Evolutionary conservation across 805 yeast genomes (phyloP).

Genomic region (Naumovozyma castellii): DNA sequence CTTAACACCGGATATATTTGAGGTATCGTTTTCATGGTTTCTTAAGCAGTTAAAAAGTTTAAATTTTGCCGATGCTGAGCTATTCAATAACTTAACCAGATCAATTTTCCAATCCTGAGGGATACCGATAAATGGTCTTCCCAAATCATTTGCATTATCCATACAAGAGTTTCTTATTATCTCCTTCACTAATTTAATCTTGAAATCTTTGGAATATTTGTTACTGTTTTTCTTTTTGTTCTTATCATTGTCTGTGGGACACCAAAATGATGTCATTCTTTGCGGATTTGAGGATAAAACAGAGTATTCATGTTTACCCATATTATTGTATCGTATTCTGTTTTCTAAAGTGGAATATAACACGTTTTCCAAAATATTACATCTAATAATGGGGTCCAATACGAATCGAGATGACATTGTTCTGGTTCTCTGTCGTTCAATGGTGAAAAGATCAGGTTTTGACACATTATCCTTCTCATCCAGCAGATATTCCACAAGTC

Average conservation of each 20-base stretch:
- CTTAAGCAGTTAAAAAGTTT: slow-evolving; percentile 58
- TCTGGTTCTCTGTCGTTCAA: slow-evolving; percentile 51
- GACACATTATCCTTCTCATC: not conserved
- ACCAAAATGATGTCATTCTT: slow-evolving; percentile 24
- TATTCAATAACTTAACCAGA: no score
- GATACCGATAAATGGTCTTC: not conserved
- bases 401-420: slow-evolving; percentile 38
- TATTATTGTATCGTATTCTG: slow-evolving; percentile 1
- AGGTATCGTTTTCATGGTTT: slow-evolving; percentile 36
- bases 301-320: slow-evolving; percentile 1
- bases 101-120: not conserved
- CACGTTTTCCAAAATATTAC: slow-evolving; percentile 42
- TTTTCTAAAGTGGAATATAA: slow-evolving; percentile 13
- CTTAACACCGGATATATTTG: slow-evolving; percentile 15
- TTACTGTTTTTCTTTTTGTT: slow-evolving; percentile 1
- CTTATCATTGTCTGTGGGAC: slow-evolving; percentile 1
- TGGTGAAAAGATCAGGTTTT: slow-evolving; percentile 35
- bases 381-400: slow-evolving; percentile 42
- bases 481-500: slow-evolving; percentile 22
- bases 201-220: slow-evolving; percentile 2
- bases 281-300: slow-evolving; percentile 24
- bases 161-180: not conserved
- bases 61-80: no score
- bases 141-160: not conserved
- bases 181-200: slow-evolving; percentile 3